Conservation (phyloP, 805 yeast species). For the Ogataea methanolica region DNA sequence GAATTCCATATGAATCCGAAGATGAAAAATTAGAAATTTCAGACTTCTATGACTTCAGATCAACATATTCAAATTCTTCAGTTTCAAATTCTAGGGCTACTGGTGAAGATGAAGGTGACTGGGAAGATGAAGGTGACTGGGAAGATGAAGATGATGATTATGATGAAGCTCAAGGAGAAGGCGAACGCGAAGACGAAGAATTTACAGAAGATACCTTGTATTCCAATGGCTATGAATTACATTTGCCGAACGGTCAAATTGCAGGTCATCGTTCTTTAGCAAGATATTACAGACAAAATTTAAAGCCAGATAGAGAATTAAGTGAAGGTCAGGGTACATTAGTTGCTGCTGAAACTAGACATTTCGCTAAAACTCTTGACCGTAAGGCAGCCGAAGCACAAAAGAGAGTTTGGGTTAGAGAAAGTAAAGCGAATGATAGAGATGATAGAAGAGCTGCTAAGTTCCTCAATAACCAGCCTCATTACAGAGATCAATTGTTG, state of each 20-base stretch:
- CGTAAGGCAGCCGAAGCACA: slow-evolving; percentile 36
- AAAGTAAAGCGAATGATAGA: slow-evolving; percentile 46
- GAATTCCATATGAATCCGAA: slow-evolving; percentile 79
- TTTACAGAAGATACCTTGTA: slow-evolving; percentile 28
- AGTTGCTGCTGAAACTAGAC: slow-evolving; percentile 70
- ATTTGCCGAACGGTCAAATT: slow-evolving; percentile 71
- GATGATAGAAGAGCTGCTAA: slow-evolving; percentile 54
- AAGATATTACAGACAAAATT: slow-evolving; percentile 66
- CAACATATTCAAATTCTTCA: slow-evolving; percentile 39
- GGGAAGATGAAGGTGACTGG: slow-evolving; percentile 33
- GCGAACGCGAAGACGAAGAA: slow-evolving; percentile 30
- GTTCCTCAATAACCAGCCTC: slow-evolving; percentile 77
- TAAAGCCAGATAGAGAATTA: slow-evolving; percentile 43
- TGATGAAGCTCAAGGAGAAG: slow-evolving; percentile 30
- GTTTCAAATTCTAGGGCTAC: slow-evolving; percentile 28
- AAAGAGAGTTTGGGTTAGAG: slow-evolving; percentile 60
- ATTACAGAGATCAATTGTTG: slow-evolving; percentile 73
- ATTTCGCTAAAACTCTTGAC: slow-evolving; percentile 37
- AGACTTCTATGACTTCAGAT: slow-evolving; percentile 78
- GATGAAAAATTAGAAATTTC: slow-evolving; percentile 73
- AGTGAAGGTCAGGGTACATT: slow-evolving; percentile 71
- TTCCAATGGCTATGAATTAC: slow-evolving; percentile 53
- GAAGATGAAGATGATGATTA: slow-evolving; percentile 19
- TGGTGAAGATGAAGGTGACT: slow-evolving; percentile 30
- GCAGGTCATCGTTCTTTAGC: slow-evolving; percentile 79